These are phyloP conservation scores for Coemansia sp. DNA, from an alignment of 192 early-diverging fungal genomes.

Conservation along the genomic window DNA sequence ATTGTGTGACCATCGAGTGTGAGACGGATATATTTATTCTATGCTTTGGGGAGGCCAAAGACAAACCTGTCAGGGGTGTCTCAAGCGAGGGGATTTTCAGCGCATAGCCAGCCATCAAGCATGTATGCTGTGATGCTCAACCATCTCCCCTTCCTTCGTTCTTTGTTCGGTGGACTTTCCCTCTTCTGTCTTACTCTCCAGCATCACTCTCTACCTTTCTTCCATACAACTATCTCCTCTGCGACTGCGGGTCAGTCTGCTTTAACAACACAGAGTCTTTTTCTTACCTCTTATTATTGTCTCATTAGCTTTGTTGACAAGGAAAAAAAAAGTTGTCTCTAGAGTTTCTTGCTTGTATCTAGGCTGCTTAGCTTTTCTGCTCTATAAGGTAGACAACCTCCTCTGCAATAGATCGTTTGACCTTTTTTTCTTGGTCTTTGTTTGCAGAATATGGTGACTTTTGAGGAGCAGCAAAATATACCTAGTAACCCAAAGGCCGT, in stretches of 20 bases:
- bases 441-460: constrained; percentile 9
- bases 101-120: not conserved
- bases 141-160: constrained; percentile 7
- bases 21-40: not conserved
- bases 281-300: not conserved
- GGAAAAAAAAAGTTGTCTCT: too few relatives aligned
- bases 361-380: not conserved
- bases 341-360: too few relatives aligned
- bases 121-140: not conserved
- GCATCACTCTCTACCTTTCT: not conserved
- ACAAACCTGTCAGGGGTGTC: not conserved
- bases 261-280: not conserved
- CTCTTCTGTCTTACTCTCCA: not conserved
- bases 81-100: not conserved
- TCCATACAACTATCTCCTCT: not conserved
- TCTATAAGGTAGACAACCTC: not conserved
- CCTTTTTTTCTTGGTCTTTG: not conserved
- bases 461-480: constrained; percentile 23
- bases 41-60: not conserved
- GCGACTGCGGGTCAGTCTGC: not conserved
- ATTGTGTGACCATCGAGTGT: not conserved
- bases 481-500: not conserved
- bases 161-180: constrained; percentile 9
- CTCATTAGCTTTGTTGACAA: not conserved
- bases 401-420: not conserved